Conservation (phyloP, 2,329 filamentous ascomycete species). For the Triangularia verruculosa region DNA sequence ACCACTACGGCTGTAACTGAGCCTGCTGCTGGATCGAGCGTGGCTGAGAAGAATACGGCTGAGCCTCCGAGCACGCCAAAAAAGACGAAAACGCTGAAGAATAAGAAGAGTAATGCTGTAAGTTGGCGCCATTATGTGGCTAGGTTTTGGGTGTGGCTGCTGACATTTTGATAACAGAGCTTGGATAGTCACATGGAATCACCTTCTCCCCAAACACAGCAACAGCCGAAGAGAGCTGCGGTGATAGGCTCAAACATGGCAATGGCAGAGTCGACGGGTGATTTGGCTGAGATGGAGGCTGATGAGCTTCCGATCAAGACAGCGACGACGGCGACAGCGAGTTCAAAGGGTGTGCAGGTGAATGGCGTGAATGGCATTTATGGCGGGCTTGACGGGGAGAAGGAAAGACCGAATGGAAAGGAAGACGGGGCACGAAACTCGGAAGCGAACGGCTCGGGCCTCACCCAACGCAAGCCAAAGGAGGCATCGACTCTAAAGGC, state of each 20-base stretch:
- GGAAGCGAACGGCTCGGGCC: not conserved
- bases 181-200: conserved; percentile 3
- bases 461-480: conserved; percentile 3
- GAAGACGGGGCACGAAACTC: not conserved
- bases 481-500: not conserved
- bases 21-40: not conserved
- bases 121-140: no score
- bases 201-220: not conserved
- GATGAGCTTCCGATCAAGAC: conserved; percentile 12
- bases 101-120: conserved; percentile 11
- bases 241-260: conserved; percentile 3
- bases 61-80: not conserved
- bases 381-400: not conserved
- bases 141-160: not conserved
- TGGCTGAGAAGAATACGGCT: not conserved
- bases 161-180: not conserved
- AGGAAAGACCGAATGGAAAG: not conserved
- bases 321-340: not conserved
- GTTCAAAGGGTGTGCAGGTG: not conserved
- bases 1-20: not conserved
- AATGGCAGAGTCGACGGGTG: conserved; percentile 19
- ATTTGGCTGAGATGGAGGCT: conserved; percentile 21
- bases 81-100: not conserved
- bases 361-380: not conserved
- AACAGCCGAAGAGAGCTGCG: not conserved